Evolutionary conservation across 2,329 filamentous ascomycete genomes (phyloP), one percentile per base, ranked within the genome.

Genomic region (Metarhizium sp.): DNA sequence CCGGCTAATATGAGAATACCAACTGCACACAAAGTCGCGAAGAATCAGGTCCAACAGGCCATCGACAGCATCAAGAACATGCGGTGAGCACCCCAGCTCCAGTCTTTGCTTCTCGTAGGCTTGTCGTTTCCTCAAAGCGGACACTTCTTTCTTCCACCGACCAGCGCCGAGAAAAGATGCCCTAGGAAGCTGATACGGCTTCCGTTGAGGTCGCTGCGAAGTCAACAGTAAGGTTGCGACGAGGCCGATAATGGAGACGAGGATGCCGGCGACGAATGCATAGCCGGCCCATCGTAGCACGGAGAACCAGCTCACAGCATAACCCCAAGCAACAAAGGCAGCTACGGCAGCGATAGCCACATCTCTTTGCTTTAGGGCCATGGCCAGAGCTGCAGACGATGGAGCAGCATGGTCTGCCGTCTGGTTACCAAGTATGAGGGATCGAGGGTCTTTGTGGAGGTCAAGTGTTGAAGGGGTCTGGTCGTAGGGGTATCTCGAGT

Each of bases 1-100:
- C 59, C 78, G 80, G 73, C 90, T 96, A 66, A 99, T 96, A 64
- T 84, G 81, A 36, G 78, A 80, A 70, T 96, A 97, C 94, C 94
- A 99, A 50, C 86, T 86, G 56, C 80, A 82, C 56, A 99, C 83
- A 67, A 95, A 96, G 68, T 96, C 90, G 60, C 88, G 81, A 60
- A 90, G 72, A 53, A 95, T 81, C 53, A 91, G 75, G 52, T 86
- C 82, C 48, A 99, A 79, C 36, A 97, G 73, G 53, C 84, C 80
- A 70, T 96, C 90, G 60, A 97, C 74, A 49, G 87, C 87, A 63
- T 85, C 81, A 13, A 91, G 95, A 54, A 97, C 83, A 57, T 85
- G 79, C 62, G 86, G 84, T 20, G 89, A 92, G 53, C 86, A 80
- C 11, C 56, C 56, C 56, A 87, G 81, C 66, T 90, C 90, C 59